These are phyloP conservation scores for Hemileccinum rubropunctum DNA, from an alignment of 768 basidiomycete genomes.

Conservation along the genomic window DNA sequence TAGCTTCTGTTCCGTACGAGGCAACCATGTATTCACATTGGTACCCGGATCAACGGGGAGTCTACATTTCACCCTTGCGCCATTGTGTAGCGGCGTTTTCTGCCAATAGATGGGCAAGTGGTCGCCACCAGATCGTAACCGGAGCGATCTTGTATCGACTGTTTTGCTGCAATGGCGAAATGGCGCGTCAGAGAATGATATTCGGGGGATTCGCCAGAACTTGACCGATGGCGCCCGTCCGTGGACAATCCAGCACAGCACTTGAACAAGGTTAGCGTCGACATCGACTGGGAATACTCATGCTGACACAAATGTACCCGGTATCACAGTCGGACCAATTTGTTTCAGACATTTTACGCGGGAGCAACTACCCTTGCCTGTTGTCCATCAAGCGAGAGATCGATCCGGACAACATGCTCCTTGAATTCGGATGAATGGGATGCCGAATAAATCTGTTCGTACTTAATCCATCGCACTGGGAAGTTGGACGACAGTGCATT, in stretches of 20 bases:
- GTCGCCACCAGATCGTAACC: too few relatives aligned
- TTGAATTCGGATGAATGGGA: background rate
- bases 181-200: background rate
- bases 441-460: background rate
- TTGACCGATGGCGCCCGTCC: background rate
- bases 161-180: background rate
- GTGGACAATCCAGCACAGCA: background rate
- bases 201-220: background rate
- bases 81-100: too few relatives aligned
- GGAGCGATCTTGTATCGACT: too few relatives aligned
- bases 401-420: background rate
- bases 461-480: too few relatives aligned
- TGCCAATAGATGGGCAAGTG: too few relatives aligned
- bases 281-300: background rate
- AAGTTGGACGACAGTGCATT: too few relatives aligned
- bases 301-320: background rate
- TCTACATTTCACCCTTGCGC: too few relatives aligned
- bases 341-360: background rate
- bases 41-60: too few relatives aligned
- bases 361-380: background rate
- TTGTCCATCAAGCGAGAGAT: background rate
- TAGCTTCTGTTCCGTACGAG: too few relatives aligned
- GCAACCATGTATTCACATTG: too few relatives aligned
- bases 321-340: background rate
- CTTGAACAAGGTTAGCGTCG: background rate